Conservation (phyloP, 768 basidiomycete species). For the Bullera alba region DNA sequence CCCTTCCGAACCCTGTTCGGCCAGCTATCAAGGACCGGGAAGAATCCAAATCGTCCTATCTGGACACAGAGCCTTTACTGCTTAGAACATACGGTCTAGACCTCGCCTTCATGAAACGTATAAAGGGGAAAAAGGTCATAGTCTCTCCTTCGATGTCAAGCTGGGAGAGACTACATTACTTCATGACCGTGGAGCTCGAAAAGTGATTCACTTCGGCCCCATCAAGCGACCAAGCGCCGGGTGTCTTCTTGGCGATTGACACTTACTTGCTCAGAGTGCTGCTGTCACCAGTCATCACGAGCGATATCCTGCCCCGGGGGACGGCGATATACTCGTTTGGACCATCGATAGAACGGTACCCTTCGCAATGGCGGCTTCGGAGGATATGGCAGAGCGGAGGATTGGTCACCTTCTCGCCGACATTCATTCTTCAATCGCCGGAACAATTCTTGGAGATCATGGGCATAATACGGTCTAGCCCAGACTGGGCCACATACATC, state of each 20-base stretch:
- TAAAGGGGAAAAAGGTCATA: constrained; percentile 1
- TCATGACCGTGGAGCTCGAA: too few species aligned
- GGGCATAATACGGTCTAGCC: constrained; percentile 10
- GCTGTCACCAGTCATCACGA: background rate
- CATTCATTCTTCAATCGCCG: constrained; percentile 21
- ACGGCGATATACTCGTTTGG: constrained; percentile 11
- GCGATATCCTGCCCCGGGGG: constrained; percentile 3
- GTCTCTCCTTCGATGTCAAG: background rate
- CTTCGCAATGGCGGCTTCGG: constrained; percentile 2
- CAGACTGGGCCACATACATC: constrained; percentile 25
- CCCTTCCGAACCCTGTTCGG: constrained; percentile 13
- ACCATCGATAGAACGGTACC: constrained; percentile 7
- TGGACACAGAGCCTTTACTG: background rate
- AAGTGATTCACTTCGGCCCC: background rate
- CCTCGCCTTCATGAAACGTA: constrained; percentile 1
- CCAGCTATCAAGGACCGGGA: background rate
- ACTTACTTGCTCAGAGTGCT: background rate
- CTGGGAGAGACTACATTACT: too few species aligned
- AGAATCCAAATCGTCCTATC: background rate
- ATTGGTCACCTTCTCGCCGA: constrained; percentile 31
- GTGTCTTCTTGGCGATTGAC: constrained; percentile 5
- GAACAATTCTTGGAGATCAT: constrained; percentile 18
- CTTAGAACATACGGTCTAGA: constrained; percentile 10
- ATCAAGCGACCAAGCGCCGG: background rate
- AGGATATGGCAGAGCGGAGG: constrained; percentile 20